Base-by-base conservation (phyloP, 305 asterid species). In the Rubia tinctorum region DNA sequence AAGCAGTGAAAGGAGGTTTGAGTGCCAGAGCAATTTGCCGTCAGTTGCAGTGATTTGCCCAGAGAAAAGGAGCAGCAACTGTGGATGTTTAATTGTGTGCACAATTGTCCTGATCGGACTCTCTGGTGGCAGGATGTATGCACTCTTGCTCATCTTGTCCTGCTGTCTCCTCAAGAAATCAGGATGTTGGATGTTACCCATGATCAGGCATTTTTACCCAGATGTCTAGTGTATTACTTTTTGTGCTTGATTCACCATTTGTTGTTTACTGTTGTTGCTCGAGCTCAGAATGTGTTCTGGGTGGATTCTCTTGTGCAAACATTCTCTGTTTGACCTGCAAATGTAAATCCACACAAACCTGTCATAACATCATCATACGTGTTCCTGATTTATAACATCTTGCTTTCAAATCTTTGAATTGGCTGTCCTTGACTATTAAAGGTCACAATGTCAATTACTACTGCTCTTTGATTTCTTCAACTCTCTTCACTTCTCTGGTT, bases 61-160 rank as follows among this genome's bases (percentile, higher is more conserved):
- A 5, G 75, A 63, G 73, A 71, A 53, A 63, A 58, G 13, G 6
- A 73, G 60, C 60, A 55, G 10, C 25, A 76, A 45, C 63, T 80
- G 79, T 80, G 84, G 82, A 40, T 82, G 75, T 77, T 65, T 86
- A 67, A 59, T 81, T 13, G 86, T 85, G 8, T 73, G 86, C 73
- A 49, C 85, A 43, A 77, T 86, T 22, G 87, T 88, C 66, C 96
- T 93, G 22, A 74, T 81, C 11, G 98, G 98, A 22, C 91, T 93
- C 15, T 77, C 84, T 25, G 91, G 85, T n/a, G 97, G 96, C 25
- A 84, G 89, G 37, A 45, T 67, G 7, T 80, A 79, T 47, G 96
- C 97, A 2, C 77, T 93, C 72, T 42, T 71, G 63, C 75, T 89
- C 62, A 82, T 95, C 23, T 73, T 90, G 51, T 66, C 78, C 14